Evolutionary conservation across 2,329 filamentous ascomycete genomes (phyloP).

Genomic region (Alternaria sp.): DNA sequence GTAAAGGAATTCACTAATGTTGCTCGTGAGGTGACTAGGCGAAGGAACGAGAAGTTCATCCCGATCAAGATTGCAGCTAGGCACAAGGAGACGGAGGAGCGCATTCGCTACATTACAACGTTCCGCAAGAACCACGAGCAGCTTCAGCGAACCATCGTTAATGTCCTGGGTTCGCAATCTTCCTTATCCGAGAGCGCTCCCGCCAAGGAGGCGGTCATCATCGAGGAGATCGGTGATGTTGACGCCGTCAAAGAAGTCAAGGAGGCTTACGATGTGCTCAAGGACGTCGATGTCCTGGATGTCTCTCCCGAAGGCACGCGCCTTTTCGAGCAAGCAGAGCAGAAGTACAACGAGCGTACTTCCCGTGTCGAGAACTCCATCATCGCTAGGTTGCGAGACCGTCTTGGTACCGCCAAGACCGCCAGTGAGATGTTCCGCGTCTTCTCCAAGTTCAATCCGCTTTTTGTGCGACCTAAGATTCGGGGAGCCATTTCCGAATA

Average conservation of each 20-base stretch:
- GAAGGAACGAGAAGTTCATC: slow-evolving; percentile 96
- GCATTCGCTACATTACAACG: slow-evolving; percentile 89
- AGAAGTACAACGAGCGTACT: slow-evolving; percentile 95
- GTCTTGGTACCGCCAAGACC: slow-evolving; percentile 92
- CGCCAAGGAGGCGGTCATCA: slow-evolving; percentile 63
- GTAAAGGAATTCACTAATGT: slow-evolving; percentile 98
- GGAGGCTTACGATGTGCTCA: slow-evolving; percentile 91
- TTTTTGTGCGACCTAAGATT: slow-evolving; percentile 99
- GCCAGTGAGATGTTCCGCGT: slow-evolving; percentile 99
- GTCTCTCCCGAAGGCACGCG: slow-evolving; percentile 89
- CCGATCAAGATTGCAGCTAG: slow-evolving; percentile 93
- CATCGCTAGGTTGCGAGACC: slow-evolving; percentile 89
- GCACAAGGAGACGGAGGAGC: slow-evolving; percentile 86
- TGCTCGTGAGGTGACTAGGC: slow-evolving; percentile 89
- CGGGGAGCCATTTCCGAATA: slow-evolving; percentile 97
- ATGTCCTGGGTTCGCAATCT: slow-evolving; percentile 78
- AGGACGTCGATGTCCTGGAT: slow-evolving; percentile 94
- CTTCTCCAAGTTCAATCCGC: slow-evolving; percentile 98
- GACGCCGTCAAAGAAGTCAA: slow-evolving; percentile 96
- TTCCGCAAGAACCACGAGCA: slow-evolving; percentile 98
- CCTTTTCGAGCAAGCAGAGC: slow-evolving; percentile 91
- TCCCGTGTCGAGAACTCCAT: slow-evolving; percentile 98
- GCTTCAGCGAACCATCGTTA: slow-evolving; percentile 92
- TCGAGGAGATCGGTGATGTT: slow-evolving; percentile 95
- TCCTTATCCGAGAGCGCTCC: slow-evolving; percentile 51